These are phyloP conservation scores for Ambispora gerdemannii DNA, from an alignment of 192 early-diverging fungal genomes.

Conservation along the genomic window DNA sequence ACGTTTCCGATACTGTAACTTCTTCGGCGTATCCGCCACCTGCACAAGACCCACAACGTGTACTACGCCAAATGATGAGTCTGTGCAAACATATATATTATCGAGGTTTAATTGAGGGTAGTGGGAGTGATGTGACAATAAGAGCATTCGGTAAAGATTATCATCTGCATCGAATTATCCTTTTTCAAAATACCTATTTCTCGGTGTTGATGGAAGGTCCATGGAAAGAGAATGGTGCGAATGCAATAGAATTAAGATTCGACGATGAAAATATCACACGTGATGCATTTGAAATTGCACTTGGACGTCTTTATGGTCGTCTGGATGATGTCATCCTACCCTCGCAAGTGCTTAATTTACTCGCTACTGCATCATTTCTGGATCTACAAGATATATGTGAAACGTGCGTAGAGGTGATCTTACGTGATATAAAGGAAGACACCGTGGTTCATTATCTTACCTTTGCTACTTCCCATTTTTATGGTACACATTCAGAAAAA, in stretches of 20 bases:
- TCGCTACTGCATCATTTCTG: constrained; percentile 50
- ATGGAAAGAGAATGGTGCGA: constrained; percentile 40
- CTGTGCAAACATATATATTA: constrained; percentile 45
- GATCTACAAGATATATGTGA: constrained; percentile 47
- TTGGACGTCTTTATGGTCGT: constrained; percentile 50
- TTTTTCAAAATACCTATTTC: constrained; percentile 54
- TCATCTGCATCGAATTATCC: constrained; percentile 50
- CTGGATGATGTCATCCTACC: constrained; percentile 40
- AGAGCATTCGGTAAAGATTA: constrained; percentile 47
- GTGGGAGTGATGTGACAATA: constrained; percentile 49
- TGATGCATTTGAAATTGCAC: constrained; percentile 52
- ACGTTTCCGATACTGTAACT: constrained; percentile 16
- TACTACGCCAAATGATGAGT: constrained; percentile 31
- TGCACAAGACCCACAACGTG: constrained; percentile 27
- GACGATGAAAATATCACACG: constrained; percentile 49
- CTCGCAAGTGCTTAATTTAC: constrained; percentile 41
- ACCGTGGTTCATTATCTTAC: constrained; percentile 43
- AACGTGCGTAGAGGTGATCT: constrained; percentile 34
- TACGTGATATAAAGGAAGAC: constrained; percentile 27
- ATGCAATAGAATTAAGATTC: constrained; percentile 43
- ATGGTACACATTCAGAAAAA: constrained; percentile 42
- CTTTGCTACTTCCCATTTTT: constrained; percentile 42
- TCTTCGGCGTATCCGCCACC: constrained; percentile 18
- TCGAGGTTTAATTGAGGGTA: constrained; percentile 46
- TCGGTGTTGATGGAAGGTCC: constrained; percentile 44